Evolutionary conservation across 192 early-diverging fungal species (phyloP).

Genomic region (Phycomyces blakesleeanus): DNA sequence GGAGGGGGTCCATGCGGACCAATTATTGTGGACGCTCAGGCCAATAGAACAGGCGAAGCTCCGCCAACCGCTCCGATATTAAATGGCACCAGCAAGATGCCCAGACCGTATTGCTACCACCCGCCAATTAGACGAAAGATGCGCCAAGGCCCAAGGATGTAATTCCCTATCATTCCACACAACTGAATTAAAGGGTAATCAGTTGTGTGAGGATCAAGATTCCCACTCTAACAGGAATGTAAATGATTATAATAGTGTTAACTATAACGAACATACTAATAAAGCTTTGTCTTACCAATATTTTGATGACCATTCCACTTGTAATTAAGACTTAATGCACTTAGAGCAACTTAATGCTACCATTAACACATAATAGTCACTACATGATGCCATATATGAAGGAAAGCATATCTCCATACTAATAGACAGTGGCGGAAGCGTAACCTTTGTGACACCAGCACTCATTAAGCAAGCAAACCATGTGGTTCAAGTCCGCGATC

Average conservation of each 20-base stretch:
- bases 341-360: too few species aligned
- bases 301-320: neutral
- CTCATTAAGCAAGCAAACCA: neutral
- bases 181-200: neutral
- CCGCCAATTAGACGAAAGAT: neutral
- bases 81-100: neutral
- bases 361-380: neutral
- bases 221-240: neutral
- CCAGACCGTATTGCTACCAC: neutral
- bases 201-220: neutral
- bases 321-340: neutral
- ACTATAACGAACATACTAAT: neutral
- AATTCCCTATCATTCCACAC: neutral
- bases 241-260: neutral
- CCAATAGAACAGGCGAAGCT: too few species aligned
- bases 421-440: too few species aligned
- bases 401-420: too few species aligned
- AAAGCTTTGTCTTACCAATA: neutral
- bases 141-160: neutral
- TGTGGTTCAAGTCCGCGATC: too few species aligned
- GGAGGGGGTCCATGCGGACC: neutral
- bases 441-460: too few species aligned
- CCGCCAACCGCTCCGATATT: too few species aligned
- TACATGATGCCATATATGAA: too few species aligned
- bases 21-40: too few species aligned